These are phyloP conservation scores for Lactarius evosmus DNA, from an alignment of 768 basidiomycete genomes.

Conservation along the genomic window DNA sequence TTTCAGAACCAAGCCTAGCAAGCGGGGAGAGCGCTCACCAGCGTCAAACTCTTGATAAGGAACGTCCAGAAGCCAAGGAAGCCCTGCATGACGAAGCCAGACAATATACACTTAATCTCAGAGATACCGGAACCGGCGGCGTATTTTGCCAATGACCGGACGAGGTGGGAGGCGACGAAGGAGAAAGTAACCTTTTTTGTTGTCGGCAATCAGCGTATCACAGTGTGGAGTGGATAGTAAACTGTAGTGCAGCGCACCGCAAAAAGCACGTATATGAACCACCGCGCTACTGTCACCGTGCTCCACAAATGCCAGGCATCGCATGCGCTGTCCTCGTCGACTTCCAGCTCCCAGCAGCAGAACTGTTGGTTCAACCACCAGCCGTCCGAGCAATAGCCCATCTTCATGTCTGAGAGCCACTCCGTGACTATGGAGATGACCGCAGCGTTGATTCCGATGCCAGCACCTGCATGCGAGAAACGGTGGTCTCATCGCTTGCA, in stretches of 20 bases:
- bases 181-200: conserved; percentile 66
- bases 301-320: conserved; percentile 94
- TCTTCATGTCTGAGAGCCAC: conserved; percentile 97
- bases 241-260: conserved; percentile 70
- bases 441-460: conserved; percentile 92
- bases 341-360: conserved; percentile 96
- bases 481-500: conserved; percentile 14
- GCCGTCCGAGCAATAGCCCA: conserved; percentile 93
- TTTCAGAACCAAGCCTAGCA: conserved; percentile 18
- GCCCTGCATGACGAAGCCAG: conserved; percentile 96
- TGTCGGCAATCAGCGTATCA: neutral
- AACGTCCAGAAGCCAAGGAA: conserved; percentile 89
- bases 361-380: conserved; percentile 99
- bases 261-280: conserved; percentile 83
- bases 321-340: conserved; percentile 74
- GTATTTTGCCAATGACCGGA: conserved; percentile 84
- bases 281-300: conserved; percentile 61
- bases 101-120: conserved; percentile 97
- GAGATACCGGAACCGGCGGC: conserved; percentile 98
- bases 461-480: conserved; percentile 59
- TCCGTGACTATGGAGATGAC: conserved; percentile 92
- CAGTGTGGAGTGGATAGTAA: neutral
- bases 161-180: conserved; percentile 84
- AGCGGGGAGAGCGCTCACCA: conserved; percentile 51
- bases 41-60: conserved; percentile 87